A percentile compares a stretch with the other conserved stretches of the same genome.
phyloP scores from a whole-genome alignment of 176 grass and related monocot genomes.

The Triticum urartu region DNA sequence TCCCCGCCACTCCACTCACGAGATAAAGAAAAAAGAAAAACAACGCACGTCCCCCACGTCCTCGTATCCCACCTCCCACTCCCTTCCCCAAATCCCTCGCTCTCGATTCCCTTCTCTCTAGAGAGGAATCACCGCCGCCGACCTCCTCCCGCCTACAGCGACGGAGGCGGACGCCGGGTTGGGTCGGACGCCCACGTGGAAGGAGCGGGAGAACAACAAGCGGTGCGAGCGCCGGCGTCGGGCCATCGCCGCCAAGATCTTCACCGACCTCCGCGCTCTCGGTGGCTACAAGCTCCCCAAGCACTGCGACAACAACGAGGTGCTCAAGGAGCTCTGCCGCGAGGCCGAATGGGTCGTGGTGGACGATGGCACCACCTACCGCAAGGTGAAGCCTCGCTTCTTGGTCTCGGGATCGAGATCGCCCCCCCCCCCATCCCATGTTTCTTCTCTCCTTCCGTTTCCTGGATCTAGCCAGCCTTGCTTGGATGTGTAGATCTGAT shows the following conservation, averaged over 20 bases:
- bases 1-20: too few species aligned
- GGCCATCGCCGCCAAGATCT: slow-evolving; percentile 96
- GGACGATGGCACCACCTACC: slow-evolving; percentile 93
- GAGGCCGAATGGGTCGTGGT: slow-evolving; percentile 93
- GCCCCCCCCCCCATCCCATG: too few species aligned
- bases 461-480: too few species aligned
- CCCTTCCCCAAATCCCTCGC: too few species aligned
- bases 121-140: too few species aligned
- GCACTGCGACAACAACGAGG: slow-evolving; percentile 99
- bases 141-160: background rate
- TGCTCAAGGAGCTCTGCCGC: slow-evolving; percentile 90
- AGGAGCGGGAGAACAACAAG: slow-evolving; percentile 99
- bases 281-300: slow-evolving; percentile 96
- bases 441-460: too few species aligned
- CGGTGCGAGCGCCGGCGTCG: slow-evolving; percentile 71
- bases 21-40: too few species aligned
- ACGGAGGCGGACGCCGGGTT: slow-evolving; percentile 38
- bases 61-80: too few species aligned
- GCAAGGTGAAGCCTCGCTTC: slow-evolving; percentile 50
- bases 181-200: slow-evolving; percentile 83
- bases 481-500: too few species aligned
- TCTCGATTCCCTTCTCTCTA: too few species aligned
- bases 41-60: too few species aligned
- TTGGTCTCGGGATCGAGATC: background rate
- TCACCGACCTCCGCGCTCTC: slow-evolving; percentile 67